Base-by-base conservation (phyloP, 345 rosid species). In the Fremontodendron californicum region DNA sequence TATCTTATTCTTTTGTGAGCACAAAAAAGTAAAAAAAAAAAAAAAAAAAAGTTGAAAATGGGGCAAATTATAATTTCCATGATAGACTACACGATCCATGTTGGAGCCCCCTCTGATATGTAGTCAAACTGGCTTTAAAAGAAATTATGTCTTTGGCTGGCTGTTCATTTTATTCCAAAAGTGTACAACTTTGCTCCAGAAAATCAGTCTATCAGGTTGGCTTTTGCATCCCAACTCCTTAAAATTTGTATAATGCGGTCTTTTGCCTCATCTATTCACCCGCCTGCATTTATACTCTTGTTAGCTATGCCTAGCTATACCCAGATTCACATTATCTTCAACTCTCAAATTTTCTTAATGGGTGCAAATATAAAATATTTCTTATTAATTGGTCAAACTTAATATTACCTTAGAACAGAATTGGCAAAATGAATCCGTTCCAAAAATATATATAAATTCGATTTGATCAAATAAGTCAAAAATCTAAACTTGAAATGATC, bases 151-250 rank as follows among this genome's bases (percentile, higher is more conserved):
- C 85, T 54, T n/a, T n/a, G n/a, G n/a, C n/a, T n/a, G n/a, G n/a
- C 64, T 55, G 10, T 81, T 79, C 75, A 15, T 70, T 58, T 52
- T 64, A 78, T 80, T 80, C 79, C 45, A 48, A 42, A 43, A 29
- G 35, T 78, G 84, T 65, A 54, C 25, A 21, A 29, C 43, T 80
- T 82, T 51, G 51, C 19, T 55, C 65, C 83, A 60, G 35, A 77
- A 79, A 77, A 72, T 78, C 78, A 55, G 77, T 75, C 33, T 16
- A 55, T 68, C 73, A 23, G 78, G 58, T 48, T 43, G 72, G 78
- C 80, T 58, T 78, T 77, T 71, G 67, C 40, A 51, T 40, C 78
- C 86, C 82, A 75, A 61, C 64, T 61, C 43, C 75, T 73, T 46
- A 31, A 27, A 69, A 80, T 19, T 9, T 42, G 37, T 61, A 18